Conservation (phyloP, 176 grass and related monocot genomes). For the Zoysia japonica region DNA sequence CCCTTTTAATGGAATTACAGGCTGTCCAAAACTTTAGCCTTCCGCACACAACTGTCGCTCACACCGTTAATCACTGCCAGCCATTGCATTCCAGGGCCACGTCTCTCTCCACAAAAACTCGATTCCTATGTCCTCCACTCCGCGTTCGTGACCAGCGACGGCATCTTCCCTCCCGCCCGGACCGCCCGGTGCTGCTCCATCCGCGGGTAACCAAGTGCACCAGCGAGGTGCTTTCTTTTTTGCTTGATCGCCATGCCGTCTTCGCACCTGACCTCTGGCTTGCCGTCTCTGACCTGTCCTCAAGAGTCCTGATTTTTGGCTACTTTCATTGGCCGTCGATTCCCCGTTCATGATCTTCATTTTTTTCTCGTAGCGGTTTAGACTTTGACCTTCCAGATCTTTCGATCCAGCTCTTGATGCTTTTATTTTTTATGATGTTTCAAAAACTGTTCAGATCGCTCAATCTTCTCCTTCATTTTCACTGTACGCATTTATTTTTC, state of each 20-base stretch:
- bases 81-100: not conserved
- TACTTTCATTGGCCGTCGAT: no score
- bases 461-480: no score
- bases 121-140: not conserved
- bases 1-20: not conserved
- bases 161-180: not conserved
- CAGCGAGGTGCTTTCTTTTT: not conserved
- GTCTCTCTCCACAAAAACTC: not conserved
- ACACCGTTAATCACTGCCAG: not conserved
- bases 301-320: not conserved
- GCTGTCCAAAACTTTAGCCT: not conserved
- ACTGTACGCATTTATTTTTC: no score
- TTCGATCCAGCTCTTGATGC: no score
- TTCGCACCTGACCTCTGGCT: not conserved
- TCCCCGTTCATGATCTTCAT: no score
- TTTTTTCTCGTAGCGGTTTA: no score
- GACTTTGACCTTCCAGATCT: no score
- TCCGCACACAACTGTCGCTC: not conserved
- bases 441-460: no score
- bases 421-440: no score
- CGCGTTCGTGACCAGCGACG: not conserved
- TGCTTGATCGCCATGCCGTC: not conserved
- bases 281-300: not conserved
- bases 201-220: not conserved
- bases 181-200: not conserved